Base-by-base conservation (phyloP, 495 filamentous ascomycete genomes). In the Podospora bellae-mahoneyi region DNA sequence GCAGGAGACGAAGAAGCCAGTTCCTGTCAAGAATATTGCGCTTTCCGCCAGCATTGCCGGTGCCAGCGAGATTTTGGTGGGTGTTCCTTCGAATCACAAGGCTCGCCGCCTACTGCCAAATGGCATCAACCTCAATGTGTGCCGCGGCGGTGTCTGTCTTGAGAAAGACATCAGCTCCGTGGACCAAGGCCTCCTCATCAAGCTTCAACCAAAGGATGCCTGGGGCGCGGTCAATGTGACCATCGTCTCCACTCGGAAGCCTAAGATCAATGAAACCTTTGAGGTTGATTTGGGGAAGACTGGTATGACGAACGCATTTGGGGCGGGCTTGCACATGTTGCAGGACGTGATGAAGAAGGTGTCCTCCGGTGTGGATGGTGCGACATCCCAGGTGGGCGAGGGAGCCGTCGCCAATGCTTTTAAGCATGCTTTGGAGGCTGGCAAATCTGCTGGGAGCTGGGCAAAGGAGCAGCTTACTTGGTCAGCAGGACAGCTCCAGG, bases 181-280 rank as follows among this genome's bases (percentile, higher is more conserved):
- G 39, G 78, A 82, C 28, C 78, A 82, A 27, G 82, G 82, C 2
- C 77, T 84, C 63, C 28, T 82, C 27, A 76, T 83, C n/a, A 77
- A 80, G 62, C 72, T 84, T 44, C 66, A 67, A 20, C 62, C 71
- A 10, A 78, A 76, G 30, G 79, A 83, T 27, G 81, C 80, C 18
- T 67, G 83, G 28, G 82, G 79, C 34, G 69, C 77, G 28, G 59
- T 84, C 23, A 79, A 78, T 59, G 75, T 84, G 20, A 76, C 78
- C 0, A 80, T 84, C 53, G 76, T 78, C 58, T 83, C 80, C 2
- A 80, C 73, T 20, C 75, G 76, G 62, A 78, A 73, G 53, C 82
- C 82, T 20, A 81, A 76, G 69, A 76, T 83, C 62, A 81, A 83
- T 65, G 79, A 84, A 72, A 81, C 80, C 0, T 81, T 80, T 62